These are phyloP conservation scores for Ceratobasidium sp. DNA, from an alignment of 1,284 basidiomycete genomes.

Conservation along the genomic window DNA sequence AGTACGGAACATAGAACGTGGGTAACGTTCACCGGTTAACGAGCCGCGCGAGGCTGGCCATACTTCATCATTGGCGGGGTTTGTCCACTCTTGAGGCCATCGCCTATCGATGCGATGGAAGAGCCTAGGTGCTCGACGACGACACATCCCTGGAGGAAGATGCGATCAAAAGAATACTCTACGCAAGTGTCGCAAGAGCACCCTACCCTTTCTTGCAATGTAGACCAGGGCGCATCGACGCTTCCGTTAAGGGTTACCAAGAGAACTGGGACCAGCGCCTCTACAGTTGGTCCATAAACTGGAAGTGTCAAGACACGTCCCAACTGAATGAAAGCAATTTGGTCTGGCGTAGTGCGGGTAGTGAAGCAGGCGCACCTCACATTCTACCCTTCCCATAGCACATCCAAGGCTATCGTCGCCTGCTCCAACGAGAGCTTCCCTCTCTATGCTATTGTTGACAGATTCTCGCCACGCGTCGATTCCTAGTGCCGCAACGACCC, in stretches of 20 bases:
- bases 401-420: background rate
- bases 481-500: slow-evolving; percentile 23
- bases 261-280: slow-evolving; percentile 29
- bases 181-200: background rate
- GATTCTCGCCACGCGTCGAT: slow-evolving; percentile 34
- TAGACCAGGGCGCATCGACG: slow-evolving; percentile 29
- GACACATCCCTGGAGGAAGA: slow-evolving; percentile 16
- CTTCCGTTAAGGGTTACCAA: slow-evolving; percentile 33
- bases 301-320: slow-evolving; percentile 33
- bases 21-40: background rate
- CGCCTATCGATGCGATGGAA: slow-evolving; percentile 30
- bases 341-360: background rate
- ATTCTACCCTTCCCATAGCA: slow-evolving; percentile 31
- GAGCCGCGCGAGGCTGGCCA: slow-evolving; percentile 8
- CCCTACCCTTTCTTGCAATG: slow-evolving; percentile 30
- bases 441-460: slow-evolving; percentile 4
- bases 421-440: background rate
- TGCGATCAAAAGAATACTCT: background rate
- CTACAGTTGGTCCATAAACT: slow-evolving; percentile 14
- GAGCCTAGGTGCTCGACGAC: slow-evolving; percentile 30
- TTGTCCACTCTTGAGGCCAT: slow-evolving; percentile 31
- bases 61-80: slow-evolving; percentile 35
- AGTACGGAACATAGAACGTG: background rate
- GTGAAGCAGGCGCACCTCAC: slow-evolving; percentile 18
- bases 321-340: background rate